phyloP scores from a whole-genome alignment of 345 rosid species.

The Eucalyptus curtisii region DNA sequence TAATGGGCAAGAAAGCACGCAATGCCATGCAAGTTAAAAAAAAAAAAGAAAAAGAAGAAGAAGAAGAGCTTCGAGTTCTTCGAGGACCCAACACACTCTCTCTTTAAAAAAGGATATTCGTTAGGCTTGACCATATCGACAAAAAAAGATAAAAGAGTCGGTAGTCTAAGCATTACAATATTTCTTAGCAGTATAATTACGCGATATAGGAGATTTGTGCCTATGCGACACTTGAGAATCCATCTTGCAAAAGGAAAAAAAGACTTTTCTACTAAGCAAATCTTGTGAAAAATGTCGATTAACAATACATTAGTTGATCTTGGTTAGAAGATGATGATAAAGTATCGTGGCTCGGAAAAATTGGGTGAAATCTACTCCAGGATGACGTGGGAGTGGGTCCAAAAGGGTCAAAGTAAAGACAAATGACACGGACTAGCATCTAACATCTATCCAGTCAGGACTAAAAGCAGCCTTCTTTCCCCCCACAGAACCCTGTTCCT shows the following conservation, averaged over 20 bases:
- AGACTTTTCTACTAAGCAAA: background rate
- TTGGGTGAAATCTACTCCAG: background rate
- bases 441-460: background rate
- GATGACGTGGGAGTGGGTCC: background rate
- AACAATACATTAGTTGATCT: background rate
- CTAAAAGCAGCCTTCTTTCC: background rate
- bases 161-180: background rate
- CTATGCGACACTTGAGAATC: background rate
- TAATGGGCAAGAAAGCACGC: background rate
- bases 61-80: background rate
- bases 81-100: background rate
- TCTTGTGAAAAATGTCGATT: background rate
- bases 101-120: background rate
- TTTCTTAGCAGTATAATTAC: background rate
- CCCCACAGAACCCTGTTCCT: background rate
- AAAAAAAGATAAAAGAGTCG: background rate
- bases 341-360: background rate
- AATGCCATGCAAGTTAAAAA: background rate
- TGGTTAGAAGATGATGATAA: background rate
- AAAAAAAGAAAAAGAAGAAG: too few relatives aligned
- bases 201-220: background rate
- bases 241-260: background rate
- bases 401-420: background rate
- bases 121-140: background rate
- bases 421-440: background rate